Base-by-base conservation (phyloP, 345 rosid species). In the Diplotaxis tenuifolia region DNA sequence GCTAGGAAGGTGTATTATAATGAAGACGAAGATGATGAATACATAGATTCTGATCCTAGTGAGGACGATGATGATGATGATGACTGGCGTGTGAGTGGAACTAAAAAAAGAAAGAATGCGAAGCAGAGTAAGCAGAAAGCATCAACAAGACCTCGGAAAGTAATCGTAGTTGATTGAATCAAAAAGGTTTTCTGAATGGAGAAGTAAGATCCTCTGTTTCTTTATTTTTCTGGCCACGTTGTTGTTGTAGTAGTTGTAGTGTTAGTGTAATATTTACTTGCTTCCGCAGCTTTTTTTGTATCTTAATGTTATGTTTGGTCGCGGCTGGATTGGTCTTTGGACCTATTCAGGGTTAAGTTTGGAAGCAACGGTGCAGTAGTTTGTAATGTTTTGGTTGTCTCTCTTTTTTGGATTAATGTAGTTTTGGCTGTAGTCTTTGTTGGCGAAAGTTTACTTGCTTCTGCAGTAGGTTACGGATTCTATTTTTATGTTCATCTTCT, bases 11-110 rank as follows among this genome's bases (percentile, higher is more conserved):
- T 82, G 16, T 82, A 72, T 68, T 85, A 84, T 70, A 77, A 82
- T 18, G 71, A 75, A 1, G 73, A 81, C 9, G 88, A 82, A 56
- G 85, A 72, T 8, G 73, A 53, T 55, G 79, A 66, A 25, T 86
- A 72, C 66, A 74, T 86, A 67, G 92, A 78, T 62, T 86, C 83
- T 28, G 96, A 86, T 32, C 55, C 80, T 1, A 81, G 82, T 72
- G 87, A 83, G 38, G 72, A 11, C 9, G 56, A 52, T 52, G 87
- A 80, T 23, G 96, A 85, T 11, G 73, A 75, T 0, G 57, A 65
- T 16, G 78, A 75, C 16, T 76, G 80, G 80, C 27, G 2, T 15
- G 80, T 89, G 88, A 82, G 18, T 70, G 67, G 52, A 68, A 67
- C 32, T 8, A 79, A 25, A 40, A 76, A 25, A 52, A 85, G 65